Conservation (phyloP, 805 yeast species). For the Saturnispora quitensis region DNA sequence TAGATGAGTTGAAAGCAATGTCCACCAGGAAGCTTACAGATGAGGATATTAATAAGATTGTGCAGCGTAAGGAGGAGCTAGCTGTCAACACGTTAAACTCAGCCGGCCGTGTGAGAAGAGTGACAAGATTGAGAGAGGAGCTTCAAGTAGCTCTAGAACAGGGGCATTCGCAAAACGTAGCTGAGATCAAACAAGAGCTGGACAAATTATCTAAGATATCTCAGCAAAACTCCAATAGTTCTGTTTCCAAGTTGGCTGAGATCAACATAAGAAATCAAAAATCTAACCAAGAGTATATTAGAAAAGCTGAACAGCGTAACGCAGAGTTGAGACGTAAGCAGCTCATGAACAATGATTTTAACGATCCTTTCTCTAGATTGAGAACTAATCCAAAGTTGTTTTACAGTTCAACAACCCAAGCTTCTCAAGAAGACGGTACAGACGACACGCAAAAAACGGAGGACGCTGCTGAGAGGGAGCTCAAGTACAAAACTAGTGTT, state of each 20-base stretch:
- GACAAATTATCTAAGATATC: conserved; percentile 5
- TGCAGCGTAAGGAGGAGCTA: conserved; percentile 58
- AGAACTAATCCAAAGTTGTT: conserved; percentile 82
- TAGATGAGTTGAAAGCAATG: conserved; percentile 52
- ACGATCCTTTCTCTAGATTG: conserved; percentile 82
- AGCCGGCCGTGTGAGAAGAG: conserved; percentile 67
- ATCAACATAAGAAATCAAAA: conserved; percentile 82
- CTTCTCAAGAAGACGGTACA: conserved; percentile 41
- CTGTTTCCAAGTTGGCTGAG: conserved; percentile 45
- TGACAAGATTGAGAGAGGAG: conserved; percentile 63
- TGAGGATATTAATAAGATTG: conserved; percentile 68
- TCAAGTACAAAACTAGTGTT: conserved; percentile 22
- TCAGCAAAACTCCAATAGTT: conserved; percentile 1
- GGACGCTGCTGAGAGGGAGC: conserved; percentile 34
- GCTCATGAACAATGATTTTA: conserved; percentile 33
- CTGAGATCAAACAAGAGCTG: conserved; percentile 29
- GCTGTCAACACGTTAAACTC: conserved; percentile 46
- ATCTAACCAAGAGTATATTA: conserved; percentile 64
- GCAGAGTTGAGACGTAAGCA: conserved; percentile 42
- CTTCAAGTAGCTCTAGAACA: conserved; percentile 65
- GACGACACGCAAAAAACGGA: conserved; percentile 31
- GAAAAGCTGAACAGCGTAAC: conserved; percentile 68
- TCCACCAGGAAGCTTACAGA: conserved; percentile 59
- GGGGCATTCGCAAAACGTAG: conserved; percentile 37
- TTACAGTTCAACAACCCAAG: conserved; percentile 50